Evolutionary conservation across 2,329 filamentous ascomycete genomes (phyloP).

Genomic region (Aspergillus sp.): DNA sequence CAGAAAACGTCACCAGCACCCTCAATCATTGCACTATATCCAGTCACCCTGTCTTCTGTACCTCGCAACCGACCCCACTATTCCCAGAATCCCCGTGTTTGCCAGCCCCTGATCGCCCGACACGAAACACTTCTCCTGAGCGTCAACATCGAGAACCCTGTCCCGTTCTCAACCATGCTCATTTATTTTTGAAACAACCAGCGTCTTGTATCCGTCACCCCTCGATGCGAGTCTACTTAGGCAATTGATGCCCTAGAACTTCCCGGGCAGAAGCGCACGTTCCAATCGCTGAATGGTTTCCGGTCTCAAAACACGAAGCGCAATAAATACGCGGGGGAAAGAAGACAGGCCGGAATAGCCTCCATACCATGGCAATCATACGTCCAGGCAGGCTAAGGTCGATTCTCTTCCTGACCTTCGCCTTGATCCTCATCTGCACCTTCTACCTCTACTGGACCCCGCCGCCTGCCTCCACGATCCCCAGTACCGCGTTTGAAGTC

Average conservation of each 20-base stretch:
- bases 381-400: slow-evolving; percentile 28
- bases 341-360: too few relatives aligned
- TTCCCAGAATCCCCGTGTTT: too few relatives aligned
- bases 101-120: too few relatives aligned
- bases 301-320: too few relatives aligned
- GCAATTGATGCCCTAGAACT: neutral
- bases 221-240: neutral
- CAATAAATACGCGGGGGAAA: too few relatives aligned
- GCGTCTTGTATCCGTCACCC: neutral
- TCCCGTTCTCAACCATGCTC: neutral
- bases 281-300: too few relatives aligned
- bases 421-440: slow-evolving; percentile 30
- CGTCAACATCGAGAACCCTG: neutral
- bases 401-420: slow-evolving; percentile 25
- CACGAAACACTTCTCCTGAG: neutral
- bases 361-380: slow-evolving; percentile 22
- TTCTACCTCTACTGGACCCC: slow-evolving; percentile 38
- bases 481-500: slow-evolving; percentile 32
- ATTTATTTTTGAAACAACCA: neutral
- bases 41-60: too few relatives aligned
- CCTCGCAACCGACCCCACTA: too few relatives aligned
- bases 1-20: too few relatives aligned
- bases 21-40: too few relatives aligned
- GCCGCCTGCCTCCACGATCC: slow-evolving; percentile 29
- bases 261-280: too few relatives aligned